These are phyloP conservation scores for Mycena indigotica DNA, from an alignment of 768 basidiomycete genomes.

Conservation along the genomic window DNA sequence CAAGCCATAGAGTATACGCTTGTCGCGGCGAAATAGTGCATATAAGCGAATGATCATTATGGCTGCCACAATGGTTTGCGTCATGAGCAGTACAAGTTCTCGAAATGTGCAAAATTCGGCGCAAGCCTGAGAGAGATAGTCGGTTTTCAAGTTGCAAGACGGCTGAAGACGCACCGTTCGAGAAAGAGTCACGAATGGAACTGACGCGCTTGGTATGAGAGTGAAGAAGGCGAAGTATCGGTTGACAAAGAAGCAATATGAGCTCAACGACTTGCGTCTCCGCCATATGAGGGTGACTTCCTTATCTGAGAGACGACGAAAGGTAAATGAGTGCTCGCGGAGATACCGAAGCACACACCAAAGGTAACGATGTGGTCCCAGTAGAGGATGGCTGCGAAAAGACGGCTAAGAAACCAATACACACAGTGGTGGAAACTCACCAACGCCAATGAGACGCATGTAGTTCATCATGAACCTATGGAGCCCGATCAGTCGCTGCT, in stretches of 20 bases:
- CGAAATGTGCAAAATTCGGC: conserved; percentile 2
- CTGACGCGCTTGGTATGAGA: background rate
- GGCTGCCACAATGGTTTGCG: background rate
- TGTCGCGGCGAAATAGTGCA: conserved; percentile 9
- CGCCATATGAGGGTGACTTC: conserved; percentile 30
- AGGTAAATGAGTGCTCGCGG: background rate
- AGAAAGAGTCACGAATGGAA: conserved; percentile 9
- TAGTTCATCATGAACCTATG: conserved; percentile 1
- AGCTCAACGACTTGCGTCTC: conserved; percentile 22
- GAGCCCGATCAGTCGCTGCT: background rate
- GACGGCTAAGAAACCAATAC: background rate
- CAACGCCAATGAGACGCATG: background rate
- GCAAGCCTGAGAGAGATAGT: background rate
- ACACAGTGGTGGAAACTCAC: background rate
- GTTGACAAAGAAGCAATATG: conserved; percentile 34
- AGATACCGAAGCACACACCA: background rate
- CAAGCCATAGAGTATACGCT: conserved; percentile 2
- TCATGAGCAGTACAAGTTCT: conserved; percentile 1
- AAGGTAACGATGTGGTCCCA: conserved; percentile 14
- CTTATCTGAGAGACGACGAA: background rate
- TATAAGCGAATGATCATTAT: conserved; percentile 17
- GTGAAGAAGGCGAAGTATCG: conserved; percentile 31
- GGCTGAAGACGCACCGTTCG: background rate
- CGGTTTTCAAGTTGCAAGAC: background rate
- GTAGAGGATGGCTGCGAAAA: conserved; percentile 4